Percentiles rank a stretch among this genome's conserved stretches.
These are phyloP conservation scores for Myrica gale DNA, from an alignment of 306 rosid genomes.

Conservation along the genomic window DNA sequence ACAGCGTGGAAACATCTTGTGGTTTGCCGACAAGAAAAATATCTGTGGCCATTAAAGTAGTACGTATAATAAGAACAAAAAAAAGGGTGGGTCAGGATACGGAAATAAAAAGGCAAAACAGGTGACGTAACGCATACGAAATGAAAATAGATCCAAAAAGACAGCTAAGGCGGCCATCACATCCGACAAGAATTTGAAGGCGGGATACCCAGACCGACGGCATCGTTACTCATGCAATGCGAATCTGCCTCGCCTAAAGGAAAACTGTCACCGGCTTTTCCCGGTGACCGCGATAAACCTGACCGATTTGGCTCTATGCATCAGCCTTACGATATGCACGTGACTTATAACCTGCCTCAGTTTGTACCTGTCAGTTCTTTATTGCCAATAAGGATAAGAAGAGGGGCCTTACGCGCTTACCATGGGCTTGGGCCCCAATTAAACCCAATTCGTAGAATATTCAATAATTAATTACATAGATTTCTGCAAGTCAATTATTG, in stretches of 20 bases:
- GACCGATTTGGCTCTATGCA: background rate
- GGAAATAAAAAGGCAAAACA: conserved; percentile 22
- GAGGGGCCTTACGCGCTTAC: background rate
- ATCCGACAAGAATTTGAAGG: background rate
- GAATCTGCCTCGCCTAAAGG: conserved; percentile 3
- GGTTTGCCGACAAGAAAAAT: background rate
- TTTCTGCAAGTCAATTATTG: too few relatives aligned
- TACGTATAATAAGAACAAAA: background rate
- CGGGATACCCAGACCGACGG: conserved; percentile 21
- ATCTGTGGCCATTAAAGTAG: background rate
- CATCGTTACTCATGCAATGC: background rate
- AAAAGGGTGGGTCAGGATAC: background rate
- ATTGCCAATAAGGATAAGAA: background rate
- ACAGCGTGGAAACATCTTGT: background rate
- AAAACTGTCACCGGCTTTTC: conserved; percentile 27
- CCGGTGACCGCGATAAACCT: conserved; percentile 23
- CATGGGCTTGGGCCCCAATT: background rate
- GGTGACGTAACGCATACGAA: conserved; percentile 28
- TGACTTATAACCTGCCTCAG: background rate
- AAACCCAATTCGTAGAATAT: too few relatives aligned
- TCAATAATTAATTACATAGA: too few relatives aligned
- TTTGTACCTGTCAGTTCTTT: background rate
- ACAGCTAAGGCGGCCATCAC: conserved; percentile 44
- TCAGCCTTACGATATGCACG: background rate
- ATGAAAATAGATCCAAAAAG: conserved; percentile 34